Base-by-base conservation (phyloP, 2,329 filamentous ascomycete species). In the Albophoma yamanashiensis region DNA sequence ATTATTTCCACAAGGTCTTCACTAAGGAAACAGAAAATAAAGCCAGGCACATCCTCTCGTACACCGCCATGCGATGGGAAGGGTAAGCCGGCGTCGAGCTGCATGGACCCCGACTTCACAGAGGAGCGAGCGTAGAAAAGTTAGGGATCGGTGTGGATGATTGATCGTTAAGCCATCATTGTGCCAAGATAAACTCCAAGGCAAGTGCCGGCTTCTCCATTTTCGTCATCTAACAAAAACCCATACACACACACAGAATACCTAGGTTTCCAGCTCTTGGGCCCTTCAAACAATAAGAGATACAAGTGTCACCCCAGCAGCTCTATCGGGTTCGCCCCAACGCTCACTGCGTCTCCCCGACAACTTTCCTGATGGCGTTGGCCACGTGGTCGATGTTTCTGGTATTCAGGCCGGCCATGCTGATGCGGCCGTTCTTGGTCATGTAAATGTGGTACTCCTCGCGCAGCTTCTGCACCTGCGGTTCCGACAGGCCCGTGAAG, bases 361-460 rank as follows among this genome's bases (percentile, higher is more conserved):
- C 91, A 39, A 93, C 89, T 74, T 88, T 89, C 72, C 97, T 89
- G 15, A 97, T 84, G 0, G 93, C 91, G 74, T 89, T 87, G 56
- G 92, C 94, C 69, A 97, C 89, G 77, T 97, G 96, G 59, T 96
- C 91, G 61, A 97, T 82, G 72, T 97, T 99, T 69, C 87, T 78
- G 34, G 90, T 89, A 75, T 97, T 97, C 66, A 97, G 78, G n/a
- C 94, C 94, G 6, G 94, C 94, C 93, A 99, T 97, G 72, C 90
- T 95, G 76, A 97, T 96, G 56, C 94, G 89, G 27, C 94, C 94
- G 71, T 99, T 99, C 84, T 97, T 97, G 66, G 93, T 97, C 84
- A 93, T 92, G 78, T 94, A 94, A 59, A 94, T 81, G 73, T 94
- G 90, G 62, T 80, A 84, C 57, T 89, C 83, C 62, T 85, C 79